Conservation (phyloP, 2,329 filamentous ascomycete genomes). For the Geosmithia flava region DNA sequence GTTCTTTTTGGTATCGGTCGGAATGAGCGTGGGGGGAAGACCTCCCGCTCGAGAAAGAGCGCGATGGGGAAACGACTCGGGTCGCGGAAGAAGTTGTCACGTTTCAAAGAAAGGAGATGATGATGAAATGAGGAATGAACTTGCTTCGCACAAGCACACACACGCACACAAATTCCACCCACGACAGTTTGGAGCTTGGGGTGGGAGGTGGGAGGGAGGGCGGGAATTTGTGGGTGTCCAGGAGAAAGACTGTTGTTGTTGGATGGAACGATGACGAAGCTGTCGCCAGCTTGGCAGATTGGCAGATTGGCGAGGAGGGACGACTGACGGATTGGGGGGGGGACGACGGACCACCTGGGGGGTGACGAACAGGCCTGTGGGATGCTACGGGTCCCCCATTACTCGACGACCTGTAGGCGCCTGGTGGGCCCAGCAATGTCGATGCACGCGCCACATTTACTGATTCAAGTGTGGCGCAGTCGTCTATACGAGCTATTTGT, state of each 20-base stretch:
- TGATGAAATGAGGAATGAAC: not conserved
- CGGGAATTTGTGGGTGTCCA: not conserved
- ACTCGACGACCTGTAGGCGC: no score
- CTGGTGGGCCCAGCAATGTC: no score
- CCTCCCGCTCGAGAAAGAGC: constrained; percentile 6
- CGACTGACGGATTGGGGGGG: not conserved
- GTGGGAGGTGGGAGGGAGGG: no score
- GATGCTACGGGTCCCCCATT: no score
- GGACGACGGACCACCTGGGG: no score
- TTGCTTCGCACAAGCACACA: no score
- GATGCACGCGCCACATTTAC: no score
- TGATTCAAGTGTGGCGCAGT: no score
- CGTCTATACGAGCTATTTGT: no score
- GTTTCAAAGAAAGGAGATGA: not conserved
- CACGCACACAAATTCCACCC: not conserved
- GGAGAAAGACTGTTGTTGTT: not conserved
- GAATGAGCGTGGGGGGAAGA: constrained; percentile 11
- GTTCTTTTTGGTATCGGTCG: not conserved
- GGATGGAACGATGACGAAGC: constrained; percentile 6
- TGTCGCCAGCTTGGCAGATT: constrained; percentile 1
- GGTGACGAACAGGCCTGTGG: no score
- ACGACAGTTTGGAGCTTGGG: not conserved
- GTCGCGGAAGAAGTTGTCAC: no score
- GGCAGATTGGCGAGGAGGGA: not conserved
- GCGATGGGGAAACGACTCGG: not conserved